These are phyloP conservation scores for Pseudonectria foliicola DNA, from an alignment of 2,329 filamentous ascomycete genomes.

Conservation along the genomic window DNA sequence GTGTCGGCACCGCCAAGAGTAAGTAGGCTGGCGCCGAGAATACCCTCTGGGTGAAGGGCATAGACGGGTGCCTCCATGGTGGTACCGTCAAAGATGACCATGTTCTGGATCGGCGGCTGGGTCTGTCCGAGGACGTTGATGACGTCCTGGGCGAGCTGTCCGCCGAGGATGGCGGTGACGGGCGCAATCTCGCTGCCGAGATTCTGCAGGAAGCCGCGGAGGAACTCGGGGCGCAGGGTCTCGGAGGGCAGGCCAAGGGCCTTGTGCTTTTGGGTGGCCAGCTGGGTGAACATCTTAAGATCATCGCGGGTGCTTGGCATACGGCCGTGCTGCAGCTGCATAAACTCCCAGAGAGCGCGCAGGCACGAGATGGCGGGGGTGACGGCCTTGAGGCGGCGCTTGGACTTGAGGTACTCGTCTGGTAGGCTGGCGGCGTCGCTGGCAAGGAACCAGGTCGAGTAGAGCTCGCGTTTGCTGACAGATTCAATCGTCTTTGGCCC, in stretches of 20 bases:
- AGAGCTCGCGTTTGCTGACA: slow-evolving; percentile 86
- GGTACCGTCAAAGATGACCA: slow-evolving; percentile 85
- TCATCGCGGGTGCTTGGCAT: slow-evolving; percentile 56
- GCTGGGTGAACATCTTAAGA: slow-evolving; percentile 66
- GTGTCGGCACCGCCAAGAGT: slow-evolving; percentile 17
- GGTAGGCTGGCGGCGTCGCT: slow-evolving; percentile 67
- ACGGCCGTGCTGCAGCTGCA: slow-evolving; percentile 43
- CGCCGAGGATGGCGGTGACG: slow-evolving; percentile 82
- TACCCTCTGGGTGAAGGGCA: slow-evolving; percentile 65
- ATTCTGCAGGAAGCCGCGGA: slow-evolving; percentile 81
- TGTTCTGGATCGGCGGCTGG: slow-evolving; percentile 94
- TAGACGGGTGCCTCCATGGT: slow-evolving; percentile 73
- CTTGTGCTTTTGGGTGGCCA: slow-evolving; percentile 72
- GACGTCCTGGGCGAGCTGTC: slow-evolving; percentile 87
- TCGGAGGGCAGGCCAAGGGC: slow-evolving; percentile 63
- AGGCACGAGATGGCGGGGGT: slow-evolving; percentile 79
- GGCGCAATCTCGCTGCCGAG: slow-evolving; percentile 78
- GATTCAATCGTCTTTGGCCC: slow-evolving; percentile 67
- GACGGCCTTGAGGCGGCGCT: slow-evolving; percentile 66
- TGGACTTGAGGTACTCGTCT: slow-evolving; percentile 58
- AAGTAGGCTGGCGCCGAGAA: slow-evolving; percentile 43
- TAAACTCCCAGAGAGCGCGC: slow-evolving; percentile 83
- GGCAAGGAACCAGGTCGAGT: slow-evolving; percentile 81
- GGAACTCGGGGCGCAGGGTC: slow-evolving; percentile 61
- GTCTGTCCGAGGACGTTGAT: slow-evolving; percentile 90